phyloP scores from a whole-genome alignment of 2,329 filamentous ascomycete genomes.

The Ceratocystis cubensis region DNA sequence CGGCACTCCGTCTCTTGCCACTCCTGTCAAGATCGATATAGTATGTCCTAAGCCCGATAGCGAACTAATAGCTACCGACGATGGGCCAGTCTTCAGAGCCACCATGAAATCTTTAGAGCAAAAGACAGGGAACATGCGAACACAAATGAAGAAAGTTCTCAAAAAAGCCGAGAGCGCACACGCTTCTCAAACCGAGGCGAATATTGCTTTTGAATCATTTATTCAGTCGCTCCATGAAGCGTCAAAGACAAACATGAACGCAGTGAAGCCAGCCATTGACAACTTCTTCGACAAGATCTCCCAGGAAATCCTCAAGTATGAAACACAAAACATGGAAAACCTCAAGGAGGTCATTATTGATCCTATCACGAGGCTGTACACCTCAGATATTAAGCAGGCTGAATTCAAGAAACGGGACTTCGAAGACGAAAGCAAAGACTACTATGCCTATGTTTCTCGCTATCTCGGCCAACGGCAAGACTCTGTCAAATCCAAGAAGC shows the following conservation, averaged over 20 bases:
- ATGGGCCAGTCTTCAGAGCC: constrained; percentile 88
- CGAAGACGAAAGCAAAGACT: constrained; percentile 96
- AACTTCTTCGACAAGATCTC: constrained; percentile 98
- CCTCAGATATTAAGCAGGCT: constrained; percentile 92
- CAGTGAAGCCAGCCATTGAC: constrained; percentile 90
- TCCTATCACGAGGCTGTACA: constrained; percentile 81
- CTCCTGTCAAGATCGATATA: constrained; percentile 70
- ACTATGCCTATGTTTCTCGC: constrained; percentile 86
- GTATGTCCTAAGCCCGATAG: constrained; percentile 72
- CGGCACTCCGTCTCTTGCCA: constrained; percentile 22
- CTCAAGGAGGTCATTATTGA: constrained; percentile 92
- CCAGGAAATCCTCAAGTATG: constrained; percentile 75
- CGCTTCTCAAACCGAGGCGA: constrained; percentile 65
- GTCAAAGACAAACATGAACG: constrained; percentile 81
- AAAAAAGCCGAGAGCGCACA: constrained; percentile 87
- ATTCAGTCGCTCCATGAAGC: constrained; percentile 79
- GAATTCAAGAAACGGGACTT: constrained; percentile 96
- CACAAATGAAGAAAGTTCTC: constrained; percentile 89
- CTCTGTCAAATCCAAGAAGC: constrained; percentile 93
- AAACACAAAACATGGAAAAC: constrained; percentile 70
- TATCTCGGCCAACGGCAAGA: constrained; percentile 96
- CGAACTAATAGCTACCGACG: constrained; percentile 72
- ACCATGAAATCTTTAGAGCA: constrained; percentile 95
- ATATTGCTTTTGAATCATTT: constrained; percentile 71
- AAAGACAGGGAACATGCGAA: constrained; percentile 88